Base-by-base conservation (phyloP, 163 green algal genomes). In the Prototheca cutis region DNA sequence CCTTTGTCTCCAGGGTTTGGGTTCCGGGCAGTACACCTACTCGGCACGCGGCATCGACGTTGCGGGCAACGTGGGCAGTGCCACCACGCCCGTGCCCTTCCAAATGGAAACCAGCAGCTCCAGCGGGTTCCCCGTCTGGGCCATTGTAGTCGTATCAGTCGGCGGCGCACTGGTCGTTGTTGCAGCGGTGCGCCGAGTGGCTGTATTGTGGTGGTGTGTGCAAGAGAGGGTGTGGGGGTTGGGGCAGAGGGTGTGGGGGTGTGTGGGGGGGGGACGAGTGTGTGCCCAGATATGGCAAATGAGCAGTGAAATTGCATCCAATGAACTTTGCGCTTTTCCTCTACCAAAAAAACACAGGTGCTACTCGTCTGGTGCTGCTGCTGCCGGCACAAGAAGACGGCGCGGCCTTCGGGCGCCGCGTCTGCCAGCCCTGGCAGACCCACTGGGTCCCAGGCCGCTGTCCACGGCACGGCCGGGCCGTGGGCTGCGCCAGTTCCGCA, bases 61-160 rank as follows among this genome's bases (percentile, higher is more conserved):
- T 2, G 66, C 71, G 4, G 71, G 71, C 33, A 75, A 75, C 40
- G n/a, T 42, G 23, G 71, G 71, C 54, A 59, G 63, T 32, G 47
- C 54, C 8, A 63, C 45, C 10, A n/a, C 52, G 18, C 19, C 27
- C 5, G 61, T 62, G 27, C 54, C 62, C 3, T 69, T 69, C 25
- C 32, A 61, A 51, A 53, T 61, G 34, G 3, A 49, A 15, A 10
- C 8, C 4, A 17, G 18, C 24, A 13, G 13, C 6, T 28, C 13
- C 13, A 18, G 6, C 13, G 36, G 36, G 36, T 45, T 45, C 36
- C 36, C 36, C 33, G 8, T 51, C 27, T 29, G 51, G 57, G 29
- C 29, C 24, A 57, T 57, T 17, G 49, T 33, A 10, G 49, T 27
- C 8, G 21, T 27, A 7, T 24, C 49, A 6, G 49, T 8, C 10